phyloP scores from a whole-genome alignment of 2,329 filamentous ascomycete genomes.

The Fonsecaea monophora region DNA sequence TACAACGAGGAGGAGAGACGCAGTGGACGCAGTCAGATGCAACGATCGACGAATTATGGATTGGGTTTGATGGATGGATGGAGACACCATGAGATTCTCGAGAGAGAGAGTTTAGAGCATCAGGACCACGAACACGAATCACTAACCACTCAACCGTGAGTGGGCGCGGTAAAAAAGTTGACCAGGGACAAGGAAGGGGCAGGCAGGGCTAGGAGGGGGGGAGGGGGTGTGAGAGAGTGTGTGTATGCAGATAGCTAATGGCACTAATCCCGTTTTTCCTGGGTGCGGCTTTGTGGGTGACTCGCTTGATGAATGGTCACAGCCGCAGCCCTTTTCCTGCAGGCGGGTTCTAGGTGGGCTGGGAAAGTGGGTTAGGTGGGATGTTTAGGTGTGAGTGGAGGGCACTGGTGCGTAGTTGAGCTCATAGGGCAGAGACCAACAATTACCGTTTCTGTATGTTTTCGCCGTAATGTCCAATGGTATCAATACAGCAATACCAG shows the following conservation, averaged over 20 bases:
- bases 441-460: slow-evolving; percentile 12
- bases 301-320: slow-evolving; percentile 1
- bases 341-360: slow-evolving; percentile 9
- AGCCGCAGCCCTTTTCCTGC: slow-evolving; percentile 8
- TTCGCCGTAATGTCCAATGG: slow-evolving; percentile 8
- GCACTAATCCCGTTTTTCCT: slow-evolving; percentile 1
- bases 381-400: slow-evolving; percentile 5
- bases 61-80: slow-evolving; percentile 22
- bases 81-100: slow-evolving; percentile 23
- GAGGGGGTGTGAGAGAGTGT: slow-evolving; percentile 2
- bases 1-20: slow-evolving; percentile 21
- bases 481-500: not conserved
- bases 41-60: slow-evolving; percentile 29
- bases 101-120: slow-evolving; percentile 14
- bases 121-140: slow-evolving; percentile 7
- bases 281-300: slow-evolving; percentile 12
- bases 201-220: slow-evolving; percentile 14
- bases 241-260: not conserved
- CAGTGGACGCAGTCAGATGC: slow-evolving; percentile 15
- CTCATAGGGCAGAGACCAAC: slow-evolving; percentile 10
- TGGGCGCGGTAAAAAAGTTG: slow-evolving; percentile 9
- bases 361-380: slow-evolving; percentile 2
- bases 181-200: slow-evolving; percentile 12
- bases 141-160: slow-evolving; percentile 6
- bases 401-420: not conserved